Base-by-base conservation (phyloP, 2,329 filamentous ascomycete genomes). In the Talaromyces funiculosus region DNA sequence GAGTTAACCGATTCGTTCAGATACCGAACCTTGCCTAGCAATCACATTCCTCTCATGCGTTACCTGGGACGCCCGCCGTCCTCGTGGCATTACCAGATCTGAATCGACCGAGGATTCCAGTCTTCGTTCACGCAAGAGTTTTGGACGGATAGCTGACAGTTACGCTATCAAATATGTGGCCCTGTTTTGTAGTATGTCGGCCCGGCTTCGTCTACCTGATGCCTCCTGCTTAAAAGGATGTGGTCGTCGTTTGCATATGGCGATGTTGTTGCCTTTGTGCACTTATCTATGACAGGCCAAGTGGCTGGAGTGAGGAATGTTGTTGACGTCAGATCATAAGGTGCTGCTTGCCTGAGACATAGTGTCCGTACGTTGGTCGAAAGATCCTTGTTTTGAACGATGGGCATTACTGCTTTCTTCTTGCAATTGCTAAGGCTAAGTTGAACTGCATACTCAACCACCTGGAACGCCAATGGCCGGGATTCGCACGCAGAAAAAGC, bases 231-330 rank as follows among this genome's bases (percentile, higher is more conserved):
- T n/a, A 51, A n/a, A 20, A 33, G 18, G 2, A 22, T 12, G 29
- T 51, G 29, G 16, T 51, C 7, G n/a, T 51, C n/a, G 10, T 14
- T 20, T 22, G 29, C 47, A 33, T n/a, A n/a, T 51, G 18, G 29
- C 14, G 47, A n/a, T 51, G 26, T 22, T 33, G 18, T 22, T 40
- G 5, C 51, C 51, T 37, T 54, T n/a, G 33, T 54, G 33, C 29
- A 51, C 47, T 51, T 35, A 51, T 51, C 29, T 51, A 20, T 10
- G 20, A n/a, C 31, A n/a, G 26, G 29, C 24, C 51, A 18, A 38
- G 51, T 24, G 22, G 51, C 51, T 54, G 51, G 51, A 37, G 20
- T 26, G 51, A 59, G 24, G 57, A 59, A 59, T 59, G 45, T 59
- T 49, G 20, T 18, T 59, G 35, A 59, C 57, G 45, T 59, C 57